phyloP scores from a whole-genome alignment of 1,284 basidiomycete genomes.

The Ustilago tritici region DNA sequence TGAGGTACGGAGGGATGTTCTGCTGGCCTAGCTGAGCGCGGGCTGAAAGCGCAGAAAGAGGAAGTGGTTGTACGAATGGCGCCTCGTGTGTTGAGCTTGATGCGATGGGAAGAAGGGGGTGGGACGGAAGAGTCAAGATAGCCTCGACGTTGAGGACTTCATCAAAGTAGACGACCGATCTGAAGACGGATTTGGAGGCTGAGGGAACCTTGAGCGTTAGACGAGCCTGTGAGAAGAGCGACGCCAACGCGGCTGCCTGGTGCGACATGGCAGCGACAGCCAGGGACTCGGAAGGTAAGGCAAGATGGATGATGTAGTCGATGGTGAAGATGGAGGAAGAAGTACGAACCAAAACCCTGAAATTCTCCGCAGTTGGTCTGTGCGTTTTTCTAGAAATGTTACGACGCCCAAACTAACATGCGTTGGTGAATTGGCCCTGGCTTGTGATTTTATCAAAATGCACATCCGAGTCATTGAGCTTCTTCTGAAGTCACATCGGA shows the following conservation, averaged over 20 bases:
- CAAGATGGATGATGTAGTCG: not conserved
- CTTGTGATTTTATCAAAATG: slow-evolving; percentile 1
- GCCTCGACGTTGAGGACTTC: slow-evolving; percentile 37
- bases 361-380: slow-evolving; percentile 5
- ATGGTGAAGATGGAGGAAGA: slow-evolving; percentile 9
- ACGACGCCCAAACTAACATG: not conserved
- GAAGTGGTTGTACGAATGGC: slow-evolving; percentile 3
- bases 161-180: slow-evolving; percentile 44
- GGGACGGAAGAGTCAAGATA: slow-evolving; percentile 27
- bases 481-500: slow-evolving; percentile 1
- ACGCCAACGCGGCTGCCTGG: slow-evolving; percentile 22
- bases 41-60: slow-evolving; percentile 8
- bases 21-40: slow-evolving; percentile 10
- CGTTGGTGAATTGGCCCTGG: not conserved
- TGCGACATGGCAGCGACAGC: slow-evolving; percentile 18
- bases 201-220: slow-evolving; percentile 28
- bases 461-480: slow-evolving; percentile 26
- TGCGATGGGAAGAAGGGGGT: slow-evolving; percentile 22
- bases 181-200: slow-evolving; percentile 6
- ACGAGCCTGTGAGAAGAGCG: slow-evolving; percentile 40
- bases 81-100: slow-evolving; percentile 2
- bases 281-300: not conserved
- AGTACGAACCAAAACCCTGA: slow-evolving; percentile 10
- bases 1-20: slow-evolving; percentile 31
- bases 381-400: not conserved